phyloP scores from a whole-genome alignment of 2,329 filamentous ascomycete genomes.

The Xylaria sp. region DNA sequence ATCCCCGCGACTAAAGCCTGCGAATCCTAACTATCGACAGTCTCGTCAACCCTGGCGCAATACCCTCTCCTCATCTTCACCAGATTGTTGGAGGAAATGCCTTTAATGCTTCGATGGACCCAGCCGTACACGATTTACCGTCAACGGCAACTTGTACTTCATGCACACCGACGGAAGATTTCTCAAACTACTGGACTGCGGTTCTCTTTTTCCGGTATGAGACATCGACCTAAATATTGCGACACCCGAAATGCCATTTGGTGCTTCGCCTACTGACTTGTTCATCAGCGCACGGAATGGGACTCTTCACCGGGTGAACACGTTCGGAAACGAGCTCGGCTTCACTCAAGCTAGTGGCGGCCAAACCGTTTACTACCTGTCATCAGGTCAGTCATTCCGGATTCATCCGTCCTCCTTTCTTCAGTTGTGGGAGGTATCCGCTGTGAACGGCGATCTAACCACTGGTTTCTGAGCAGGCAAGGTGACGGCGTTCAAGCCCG shows the following conservation, averaged over 20 bases:
- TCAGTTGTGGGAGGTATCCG: neutral
- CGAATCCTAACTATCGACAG: slow-evolving; percentile 34
- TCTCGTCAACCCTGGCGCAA: slow-evolving; percentile 46
- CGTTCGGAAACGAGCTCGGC: slow-evolving; percentile 48
- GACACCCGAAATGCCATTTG: neutral
- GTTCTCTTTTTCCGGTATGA: slow-evolving; percentile 33
- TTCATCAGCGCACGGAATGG: slow-evolving; percentile 45
- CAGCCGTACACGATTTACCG: slow-evolving; percentile 42
- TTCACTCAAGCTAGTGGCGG: slow-evolving; percentile 48
- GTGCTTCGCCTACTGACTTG: slow-evolving; percentile 28
- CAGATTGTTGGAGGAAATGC: slow-evolving; percentile 48
- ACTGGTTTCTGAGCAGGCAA: slow-evolving; percentile 32
- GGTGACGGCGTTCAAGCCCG: slow-evolving; percentile 54
- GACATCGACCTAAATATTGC: neutral
- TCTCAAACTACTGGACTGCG: slow-evolving; percentile 48
- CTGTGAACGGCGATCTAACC: neutral
- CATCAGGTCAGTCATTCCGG: slow-evolving; percentile 44
- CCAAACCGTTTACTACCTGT: slow-evolving; percentile 56
- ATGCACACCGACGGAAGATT: slow-evolving; percentile 46
- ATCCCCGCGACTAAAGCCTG: neutral
- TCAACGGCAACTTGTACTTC: slow-evolving; percentile 47
- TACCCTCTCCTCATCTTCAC: slow-evolving; percentile 47
- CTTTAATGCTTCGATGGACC: slow-evolving; percentile 47
- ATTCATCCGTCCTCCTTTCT: neutral
- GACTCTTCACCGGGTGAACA: slow-evolving; percentile 48